Percentiles rank a stretch among this genome's conserved stretches.
phyloP scores from a whole-genome alignment of 371 early-diverging fungal species.

The Lichtheimia corymbifera region DNA sequence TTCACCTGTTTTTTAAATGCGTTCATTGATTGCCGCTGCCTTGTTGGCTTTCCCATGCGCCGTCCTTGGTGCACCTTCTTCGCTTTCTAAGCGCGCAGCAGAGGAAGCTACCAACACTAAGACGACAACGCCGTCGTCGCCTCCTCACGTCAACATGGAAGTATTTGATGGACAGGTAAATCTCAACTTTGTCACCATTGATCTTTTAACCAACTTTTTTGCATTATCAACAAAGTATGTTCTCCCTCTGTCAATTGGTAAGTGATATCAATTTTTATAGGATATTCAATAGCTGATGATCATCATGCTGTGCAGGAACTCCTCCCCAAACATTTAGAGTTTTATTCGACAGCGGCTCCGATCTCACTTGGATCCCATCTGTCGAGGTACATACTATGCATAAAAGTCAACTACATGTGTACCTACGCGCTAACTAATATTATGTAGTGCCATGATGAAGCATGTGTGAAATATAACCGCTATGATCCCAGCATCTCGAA shows the following conservation, averaged over 20 bases:
- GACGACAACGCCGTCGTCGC: too few species aligned
- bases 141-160: too few species aligned
- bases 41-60: too few species aligned
- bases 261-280: too few species aligned
- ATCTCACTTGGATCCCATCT: constrained; percentile 1
- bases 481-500: constrained; percentile 1
- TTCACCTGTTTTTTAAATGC: too few species aligned
- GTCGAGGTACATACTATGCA: background rate
- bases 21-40: too few species aligned
- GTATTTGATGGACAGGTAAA: too few species aligned
- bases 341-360: constrained; percentile 5
- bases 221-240: background rate
- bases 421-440: background rate
- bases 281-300: background rate
- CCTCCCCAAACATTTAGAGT: constrained; percentile 4
- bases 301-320: background rate
- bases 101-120: too few species aligned
- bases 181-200: too few species aligned
- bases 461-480: background rate
- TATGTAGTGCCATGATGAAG: background rate
- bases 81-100: too few species aligned
- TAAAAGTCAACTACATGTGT: background rate
- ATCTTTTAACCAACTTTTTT: too few species aligned
- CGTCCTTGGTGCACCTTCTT: too few species aligned
- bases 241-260: background rate